These are phyloP conservation scores for Nitzschia inconspicua DNA, from an alignment of 108 stramenopile species.

Conservation along the genomic window DNA sequence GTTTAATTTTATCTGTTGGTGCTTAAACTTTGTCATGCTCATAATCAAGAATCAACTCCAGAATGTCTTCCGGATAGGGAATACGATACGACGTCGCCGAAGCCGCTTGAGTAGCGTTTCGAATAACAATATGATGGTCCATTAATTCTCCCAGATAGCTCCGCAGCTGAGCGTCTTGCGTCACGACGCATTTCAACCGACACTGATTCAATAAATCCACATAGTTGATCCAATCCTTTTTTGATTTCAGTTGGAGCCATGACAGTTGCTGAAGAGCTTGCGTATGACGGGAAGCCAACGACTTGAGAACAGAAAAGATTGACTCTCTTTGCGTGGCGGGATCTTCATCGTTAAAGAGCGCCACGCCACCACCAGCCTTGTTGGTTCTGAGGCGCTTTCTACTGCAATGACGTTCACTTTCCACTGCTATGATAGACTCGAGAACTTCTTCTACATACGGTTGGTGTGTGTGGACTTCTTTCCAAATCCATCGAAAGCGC, in stretches of 20 bases:
- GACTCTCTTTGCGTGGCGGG: slow-evolving; percentile 10
- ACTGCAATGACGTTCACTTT: not conserved
- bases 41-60: slow-evolving; percentile 32
- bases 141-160: slow-evolving; percentile 47
- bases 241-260: slow-evolving; percentile 37
- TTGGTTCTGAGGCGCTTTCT: slow-evolving; percentile 11
- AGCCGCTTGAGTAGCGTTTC: slow-evolving; percentile 4
- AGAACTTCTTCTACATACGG: slow-evolving; percentile 66
- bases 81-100: slow-evolving; percentile 22
- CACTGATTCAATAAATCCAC: slow-evolving; percentile 46
- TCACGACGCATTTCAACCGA: slow-evolving; percentile 34
- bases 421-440: not conserved
- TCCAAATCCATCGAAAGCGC: slow-evolving; percentile 53
- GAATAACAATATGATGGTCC: slow-evolving; percentile 53
- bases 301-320: slow-evolving; percentile 35
- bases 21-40: too few relatives aligned
- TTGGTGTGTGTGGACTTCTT: slow-evolving; percentile 53
- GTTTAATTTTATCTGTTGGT: too few relatives aligned
- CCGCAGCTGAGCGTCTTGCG: slow-evolving; percentile 40
- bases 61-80: slow-evolving; percentile 15
- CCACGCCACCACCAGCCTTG: too few relatives aligned
- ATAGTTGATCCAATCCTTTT: slow-evolving; percentile 29
- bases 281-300: slow-evolving; percentile 54
- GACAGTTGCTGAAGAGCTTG: slow-evolving; percentile 64
- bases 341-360: slow-evolving; percentile 1